Evolutionary conservation across 2,329 filamentous ascomycete species (phyloP), one percentile per base, ranked within the genome.

Genomic region (Fusarium verrucosum): DNA sequence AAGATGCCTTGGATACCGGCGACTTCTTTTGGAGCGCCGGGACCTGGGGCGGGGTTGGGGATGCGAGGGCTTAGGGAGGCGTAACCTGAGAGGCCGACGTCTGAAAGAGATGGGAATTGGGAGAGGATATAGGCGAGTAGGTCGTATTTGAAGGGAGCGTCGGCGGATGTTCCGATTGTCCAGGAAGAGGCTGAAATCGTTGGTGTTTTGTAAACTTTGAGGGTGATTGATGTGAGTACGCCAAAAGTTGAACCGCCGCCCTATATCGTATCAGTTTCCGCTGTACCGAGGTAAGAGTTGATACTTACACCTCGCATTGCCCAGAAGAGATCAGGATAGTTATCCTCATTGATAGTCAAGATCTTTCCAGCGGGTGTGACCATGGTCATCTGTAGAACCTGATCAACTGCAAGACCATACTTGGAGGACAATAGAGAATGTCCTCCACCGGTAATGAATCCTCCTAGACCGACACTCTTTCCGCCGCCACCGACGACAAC

Each of bases 281-380:
- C 10, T 10, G 40, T 0, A n/a, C 9, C 7, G 16, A 14, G 22
- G n/a, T 1, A 3, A 1, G 2, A 1, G 28, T 13, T 23, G 3
- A 5, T 0, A 77, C 80, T 73, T 74, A 85, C 81, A 10, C 87
- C 86, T 56, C 83, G 76, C 61, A 89, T 78, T 0, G 87, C 87
- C 87, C 87, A 90, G 72, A 88, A 89, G 1, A 90, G 73, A 50
- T 89, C 86, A 0, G 75, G 55, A 51, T 89, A 80, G 35, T 83
- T 77, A 11, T 81, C 79, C 35, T 83, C 82, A 43, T 84, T 87
- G 1, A 82, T 80, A 0, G 76, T 80, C 3, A 87, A 37, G 7
- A 84, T 76, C 8, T 81, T 70, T 0, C 87, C 86, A 5, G 68
- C 66, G 0, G 82, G 82, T 0, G 83, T 84, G 1, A 90, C 82